Base-by-base conservation (phyloP, 768 basidiomycete species). In the Amanita thiersii region DNA sequence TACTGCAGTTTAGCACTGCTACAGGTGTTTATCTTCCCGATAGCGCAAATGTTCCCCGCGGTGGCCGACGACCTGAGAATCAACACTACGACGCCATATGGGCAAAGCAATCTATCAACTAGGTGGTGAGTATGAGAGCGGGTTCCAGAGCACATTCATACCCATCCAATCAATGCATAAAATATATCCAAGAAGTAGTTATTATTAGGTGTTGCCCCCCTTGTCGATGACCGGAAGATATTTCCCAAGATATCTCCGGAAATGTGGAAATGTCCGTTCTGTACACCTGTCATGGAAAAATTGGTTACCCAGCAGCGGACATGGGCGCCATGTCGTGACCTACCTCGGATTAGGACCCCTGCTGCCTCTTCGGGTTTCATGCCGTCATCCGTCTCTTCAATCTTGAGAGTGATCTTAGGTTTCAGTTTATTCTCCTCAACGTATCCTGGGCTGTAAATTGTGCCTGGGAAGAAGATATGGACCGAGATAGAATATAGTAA, bases 401-500 rank as follows among this genome's bases (percentile, higher is more conserved):
- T 81, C 48, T 81, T 78, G 38, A 70, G 69, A 7, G 78, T 78
- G 45, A 94, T 71, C 20, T 66, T 68, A 0, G 90, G 92, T 52
- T 94, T 94, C 5, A 68, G 72, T 52, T 70, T 72, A 56, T 86
- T 79, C 56, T 93, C 91, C 43, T 75, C 70, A 12, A 82, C 79
- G 47, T 68, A 85, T 0, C 90, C 88, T 0, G 87, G 81, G 0
- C 77, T 78, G 49, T 66, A 73, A 66, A 96, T 93, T 1, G 87
- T 87, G 1, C 72, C 72, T 0, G 92, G 89, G 62, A 88, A 81
- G 62, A 79, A 89, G 32, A 87, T 75, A 49, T 92, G 88, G 4
- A 89, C 74, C 39, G 70, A 66, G 54, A 89, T 85, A 37, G 71
- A 74, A 56, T 93, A 90, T 5, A 92, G 65, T 47, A 79, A 63